Percentiles rank a stretch among this genome's conserved stretches.
Conservation (phyloP, 306 rosid genomes). For the Cercis canadensis region DNA sequence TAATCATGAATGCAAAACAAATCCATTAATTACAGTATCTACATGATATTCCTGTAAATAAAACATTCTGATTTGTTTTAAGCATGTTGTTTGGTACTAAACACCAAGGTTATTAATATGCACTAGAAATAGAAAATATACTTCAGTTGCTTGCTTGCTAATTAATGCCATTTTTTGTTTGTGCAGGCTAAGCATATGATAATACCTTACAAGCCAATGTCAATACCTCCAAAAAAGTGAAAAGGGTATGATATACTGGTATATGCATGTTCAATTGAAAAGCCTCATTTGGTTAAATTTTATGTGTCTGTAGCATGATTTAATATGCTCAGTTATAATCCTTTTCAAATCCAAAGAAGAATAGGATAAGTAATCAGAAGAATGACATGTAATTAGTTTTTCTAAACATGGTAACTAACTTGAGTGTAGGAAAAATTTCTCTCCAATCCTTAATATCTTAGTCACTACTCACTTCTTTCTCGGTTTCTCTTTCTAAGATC, state of each 20-base stretch:
- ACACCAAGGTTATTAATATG: background rate
- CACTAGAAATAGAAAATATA: slow-evolving; percentile 8
- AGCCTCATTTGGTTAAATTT: slow-evolving; percentile 21
- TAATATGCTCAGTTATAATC: slow-evolving; percentile 19
- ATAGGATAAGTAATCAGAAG: background rate
- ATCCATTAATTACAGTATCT: slow-evolving; percentile 19
- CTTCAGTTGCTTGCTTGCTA: slow-evolving; percentile 29
- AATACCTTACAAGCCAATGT: slow-evolving; percentile 85
- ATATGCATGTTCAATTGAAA: slow-evolving; percentile 22
- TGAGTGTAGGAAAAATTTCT: background rate
- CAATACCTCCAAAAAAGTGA: slow-evolving; percentile 87
- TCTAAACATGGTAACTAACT: background rate
- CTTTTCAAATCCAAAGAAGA: background rate
- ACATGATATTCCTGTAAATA: background rate
- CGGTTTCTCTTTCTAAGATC: background rate
- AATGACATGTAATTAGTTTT: background rate
- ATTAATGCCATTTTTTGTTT: slow-evolving; percentile 39
- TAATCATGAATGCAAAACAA: slow-evolving; percentile 1
- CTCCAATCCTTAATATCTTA: background rate
- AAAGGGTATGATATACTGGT: slow-evolving; percentile 69
- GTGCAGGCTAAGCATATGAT: slow-evolving; percentile 78
- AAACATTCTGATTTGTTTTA: slow-evolving; percentile 28
- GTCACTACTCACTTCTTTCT: background rate
- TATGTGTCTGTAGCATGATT: slow-evolving; percentile 22
- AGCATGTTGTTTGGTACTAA: background rate